Conservation (phyloP, 768 basidiomycete genomes). For the Neoboletus brunneissimus region DNA sequence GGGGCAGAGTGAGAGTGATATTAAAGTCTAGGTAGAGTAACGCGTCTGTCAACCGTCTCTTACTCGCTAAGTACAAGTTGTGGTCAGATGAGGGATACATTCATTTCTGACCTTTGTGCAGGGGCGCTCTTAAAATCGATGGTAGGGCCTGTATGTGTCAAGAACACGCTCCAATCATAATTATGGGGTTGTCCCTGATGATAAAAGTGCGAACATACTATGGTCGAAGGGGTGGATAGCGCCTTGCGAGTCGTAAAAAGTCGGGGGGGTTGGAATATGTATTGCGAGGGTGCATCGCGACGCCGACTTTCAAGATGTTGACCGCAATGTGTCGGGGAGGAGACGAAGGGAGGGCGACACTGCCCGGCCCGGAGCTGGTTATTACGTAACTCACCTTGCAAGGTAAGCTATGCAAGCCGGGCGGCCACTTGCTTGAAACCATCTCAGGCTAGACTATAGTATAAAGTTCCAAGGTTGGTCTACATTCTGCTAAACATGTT, state of each 20-base stretch:
- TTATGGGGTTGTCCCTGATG: neutral
- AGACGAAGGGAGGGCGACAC: no score
- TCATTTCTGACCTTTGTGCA: conserved; percentile 57
- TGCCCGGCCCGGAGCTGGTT: no score
- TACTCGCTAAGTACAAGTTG: conserved; percentile 11
- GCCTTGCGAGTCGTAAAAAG: conserved; percentile 55
- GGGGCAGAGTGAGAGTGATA: conserved; percentile 57
- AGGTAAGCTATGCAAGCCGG: no score
- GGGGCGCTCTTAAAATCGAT: conserved; percentile 77
- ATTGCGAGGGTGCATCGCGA: conserved; percentile 47
- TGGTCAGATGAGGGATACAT: neutral
- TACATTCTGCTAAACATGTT: neutral
- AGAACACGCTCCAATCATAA: conserved; percentile 23
- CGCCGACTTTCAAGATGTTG: conserved; percentile 12
- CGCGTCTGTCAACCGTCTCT: conserved; percentile 74
- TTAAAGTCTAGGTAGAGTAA: conserved; percentile 74
- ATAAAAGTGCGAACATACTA: conserved; percentile 40
- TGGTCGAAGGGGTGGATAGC: conserved; percentile 53
- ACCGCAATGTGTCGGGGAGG: neutral
- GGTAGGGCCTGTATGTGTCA: conserved; percentile 32
- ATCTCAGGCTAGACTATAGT: no score
- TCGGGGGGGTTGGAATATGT: conserved; percentile 49
- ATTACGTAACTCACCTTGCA: no score
- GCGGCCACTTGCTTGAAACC: no score
- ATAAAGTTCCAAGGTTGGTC: neutral